A percentile compares a stretch with the other conserved stretches of the same genome.
Conservation (phyloP, 768 basidiomycete genomes). For the Lactifluus subvellereus region DNA sequence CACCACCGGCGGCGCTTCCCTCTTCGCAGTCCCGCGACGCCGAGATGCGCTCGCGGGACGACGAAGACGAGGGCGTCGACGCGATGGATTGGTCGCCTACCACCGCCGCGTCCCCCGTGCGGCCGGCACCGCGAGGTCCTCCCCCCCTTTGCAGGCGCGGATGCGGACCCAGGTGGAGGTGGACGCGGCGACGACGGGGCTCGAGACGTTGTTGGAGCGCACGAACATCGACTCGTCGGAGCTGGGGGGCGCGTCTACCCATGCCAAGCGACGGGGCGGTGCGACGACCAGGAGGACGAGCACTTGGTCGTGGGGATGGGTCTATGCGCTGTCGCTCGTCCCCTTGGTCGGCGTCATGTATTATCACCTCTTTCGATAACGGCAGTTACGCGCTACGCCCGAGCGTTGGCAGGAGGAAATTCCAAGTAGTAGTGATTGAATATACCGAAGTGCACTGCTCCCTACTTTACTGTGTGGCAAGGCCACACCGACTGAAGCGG, state of each 20-base stretch:
- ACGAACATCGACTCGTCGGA: conserved; percentile 18
- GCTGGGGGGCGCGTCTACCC: neutral
- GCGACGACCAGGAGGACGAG: neutral
- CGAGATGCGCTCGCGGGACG: conserved; percentile 28
- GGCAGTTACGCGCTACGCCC: neutral
- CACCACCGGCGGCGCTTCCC: neutral
- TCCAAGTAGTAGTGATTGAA: neutral
- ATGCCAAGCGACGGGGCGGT: neutral
- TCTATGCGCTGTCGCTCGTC: conserved; percentile 7
- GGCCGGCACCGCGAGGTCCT: neutral
- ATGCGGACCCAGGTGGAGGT: neutral
- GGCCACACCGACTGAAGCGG: neutral
- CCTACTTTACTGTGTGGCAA: neutral
- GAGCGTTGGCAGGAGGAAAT: neutral
- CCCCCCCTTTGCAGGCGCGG: neutral
- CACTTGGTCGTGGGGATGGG: conserved; percentile 15
- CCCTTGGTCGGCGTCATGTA: conserved; percentile 11
- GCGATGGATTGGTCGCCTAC: conserved; percentile 72
- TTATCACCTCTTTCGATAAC: conserved; percentile 3
- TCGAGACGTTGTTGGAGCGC: conserved; percentile 21
- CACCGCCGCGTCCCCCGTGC: no score
- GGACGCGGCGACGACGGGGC: conserved; percentile 17
- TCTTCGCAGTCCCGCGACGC: conserved; percentile 25
- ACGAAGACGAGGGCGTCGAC: conserved; percentile 30
- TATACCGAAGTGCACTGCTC: neutral